These are phyloP conservation scores for Perkinsus olseni DNA, from an alignment of 169 alveolate genomes.

Conservation along the genomic window DNA sequence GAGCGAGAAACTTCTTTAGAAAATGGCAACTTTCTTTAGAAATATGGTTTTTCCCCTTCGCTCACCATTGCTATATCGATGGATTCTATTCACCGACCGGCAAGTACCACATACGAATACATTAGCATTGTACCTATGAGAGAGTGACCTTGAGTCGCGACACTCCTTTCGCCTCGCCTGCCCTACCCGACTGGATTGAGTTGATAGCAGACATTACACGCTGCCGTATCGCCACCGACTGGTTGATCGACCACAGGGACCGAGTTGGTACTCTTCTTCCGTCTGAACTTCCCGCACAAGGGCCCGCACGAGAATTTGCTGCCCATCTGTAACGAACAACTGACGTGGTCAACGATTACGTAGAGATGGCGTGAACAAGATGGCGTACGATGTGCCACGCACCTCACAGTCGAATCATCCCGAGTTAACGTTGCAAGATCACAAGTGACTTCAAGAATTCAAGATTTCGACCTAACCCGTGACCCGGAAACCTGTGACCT, in stretches of 20 bases:
- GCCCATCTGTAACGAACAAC: background rate
- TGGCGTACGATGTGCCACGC: too few relatives aligned
- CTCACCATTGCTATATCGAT: background rate
- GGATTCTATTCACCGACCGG: background rate
- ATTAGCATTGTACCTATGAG: background rate
- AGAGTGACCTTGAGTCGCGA: background rate
- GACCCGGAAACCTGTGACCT: too few relatives aligned
- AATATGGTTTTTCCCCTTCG: too few relatives aligned
- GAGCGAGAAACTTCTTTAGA: too few relatives aligned
- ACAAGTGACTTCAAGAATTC: too few relatives aligned
- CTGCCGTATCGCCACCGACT: background rate
- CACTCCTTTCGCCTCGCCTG: background rate
- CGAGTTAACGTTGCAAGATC: too few relatives aligned
- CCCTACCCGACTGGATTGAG: background rate
- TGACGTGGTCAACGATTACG: background rate
- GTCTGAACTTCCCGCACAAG: background rate
- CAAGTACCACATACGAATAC: background rate
- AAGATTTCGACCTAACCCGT: too few relatives aligned
- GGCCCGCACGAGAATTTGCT: background rate
- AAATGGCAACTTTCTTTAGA: too few relatives aligned
- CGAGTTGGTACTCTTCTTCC: background rate
- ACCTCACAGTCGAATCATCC: too few relatives aligned
- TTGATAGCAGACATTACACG: background rate
- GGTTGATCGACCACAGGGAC: background rate
- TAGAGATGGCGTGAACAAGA: background rate